Base-by-base conservation (phyloP, 768 basidiomycete genomes). In the Suillus sp. region DNA sequence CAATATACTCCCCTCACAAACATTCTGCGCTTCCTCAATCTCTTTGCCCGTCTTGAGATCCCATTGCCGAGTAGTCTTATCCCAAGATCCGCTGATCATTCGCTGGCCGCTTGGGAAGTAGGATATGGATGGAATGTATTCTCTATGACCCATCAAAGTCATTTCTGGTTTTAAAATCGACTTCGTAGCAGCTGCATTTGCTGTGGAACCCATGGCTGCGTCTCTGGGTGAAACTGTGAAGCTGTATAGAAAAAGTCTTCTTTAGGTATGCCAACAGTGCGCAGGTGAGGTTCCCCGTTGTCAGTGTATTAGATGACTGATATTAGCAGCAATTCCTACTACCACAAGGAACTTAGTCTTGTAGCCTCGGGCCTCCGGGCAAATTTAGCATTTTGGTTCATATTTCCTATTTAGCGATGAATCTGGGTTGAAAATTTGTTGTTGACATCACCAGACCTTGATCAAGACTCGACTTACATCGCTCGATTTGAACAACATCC, bases 1-100 rank as follows among this genome's bases (percentile, higher is more conserved):
- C 0, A 0, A 1, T 48, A 48, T 13, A 2, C 1, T 0, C 2
- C 1, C 6, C 47, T 48, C 7, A 6, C 6, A 48, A 25, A 25
- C 22, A 48, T 0, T 7, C 14, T 14, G 14, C 5, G 14, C 22
- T 7, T 25, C 22, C 14, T 25, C 25, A 48, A 48, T 25, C 6
- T 48, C 47, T 22, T 25, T 25, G 5, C 47, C 47, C 5, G 47
- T 1, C 7, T 48, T 48, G 6, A 25, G 47, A 25, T 48, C 47
- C 47, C 47, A 48, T 25, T 48, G 47, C 5, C 22, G 3, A 16
- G 14, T 3, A 6, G 47, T 48, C 22, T 48, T 25, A 0, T 48
- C 47, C 0, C 0, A 6, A 8, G 22, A 25, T 48, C 47, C 13
- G 47, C 47, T 48, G 14, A 48, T 14, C 13, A 48, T 48, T 48